These are phyloP conservation scores for Fragilaria crotonensis DNA, from an alignment of 108 stramenopile genomes.

Conservation along the genomic window DNA sequence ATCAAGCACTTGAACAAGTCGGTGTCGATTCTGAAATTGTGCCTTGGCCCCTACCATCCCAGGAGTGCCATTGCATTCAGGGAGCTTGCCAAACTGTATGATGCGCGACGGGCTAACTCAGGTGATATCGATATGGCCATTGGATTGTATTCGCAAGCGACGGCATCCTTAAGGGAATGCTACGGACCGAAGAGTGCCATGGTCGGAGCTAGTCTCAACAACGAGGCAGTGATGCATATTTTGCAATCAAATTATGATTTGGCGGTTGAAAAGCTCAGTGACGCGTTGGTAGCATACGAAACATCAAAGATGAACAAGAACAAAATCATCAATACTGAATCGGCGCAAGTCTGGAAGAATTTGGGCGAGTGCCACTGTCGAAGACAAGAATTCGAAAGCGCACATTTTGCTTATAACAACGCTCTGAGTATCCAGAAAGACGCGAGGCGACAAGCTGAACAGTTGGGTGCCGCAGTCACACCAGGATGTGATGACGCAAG, in stretches of 20 bases:
- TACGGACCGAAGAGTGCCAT: not conserved
- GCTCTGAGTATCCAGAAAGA: conserved; percentile 25
- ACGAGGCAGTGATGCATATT: conserved; percentile 25
- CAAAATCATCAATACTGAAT: conserved; percentile 6
- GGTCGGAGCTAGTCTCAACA: conserved; percentile 22
- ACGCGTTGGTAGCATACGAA: conserved; percentile 19
- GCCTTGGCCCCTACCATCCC: conserved; percentile 26
- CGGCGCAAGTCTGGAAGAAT: conserved; percentile 27
- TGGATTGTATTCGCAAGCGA: conserved; percentile 13
- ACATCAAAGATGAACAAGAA: not conserved
- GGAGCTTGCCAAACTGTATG: conserved; percentile 19
- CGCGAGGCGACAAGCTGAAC: not conserved
- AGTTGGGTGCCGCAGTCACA: not conserved
- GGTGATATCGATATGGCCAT: conserved; percentile 10
- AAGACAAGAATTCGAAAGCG: conserved; percentile 8
- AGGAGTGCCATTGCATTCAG: conserved; percentile 19
- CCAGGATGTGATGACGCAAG: conserved; percentile 6
- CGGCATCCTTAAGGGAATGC: conserved; percentile 2
- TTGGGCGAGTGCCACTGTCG: conserved; percentile 20
- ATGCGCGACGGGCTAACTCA: not conserved
- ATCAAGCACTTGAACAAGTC: conserved; percentile 18
- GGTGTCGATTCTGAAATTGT: conserved; percentile 10
- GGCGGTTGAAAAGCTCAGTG: conserved; percentile 18
- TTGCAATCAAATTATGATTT: conserved; percentile 13
- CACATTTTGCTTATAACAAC: conserved; percentile 6